These are phyloP conservation scores for Wickerhamomyces bovis DNA, from an alignment of 805 yeast species.

Conservation along the genomic window DNA sequence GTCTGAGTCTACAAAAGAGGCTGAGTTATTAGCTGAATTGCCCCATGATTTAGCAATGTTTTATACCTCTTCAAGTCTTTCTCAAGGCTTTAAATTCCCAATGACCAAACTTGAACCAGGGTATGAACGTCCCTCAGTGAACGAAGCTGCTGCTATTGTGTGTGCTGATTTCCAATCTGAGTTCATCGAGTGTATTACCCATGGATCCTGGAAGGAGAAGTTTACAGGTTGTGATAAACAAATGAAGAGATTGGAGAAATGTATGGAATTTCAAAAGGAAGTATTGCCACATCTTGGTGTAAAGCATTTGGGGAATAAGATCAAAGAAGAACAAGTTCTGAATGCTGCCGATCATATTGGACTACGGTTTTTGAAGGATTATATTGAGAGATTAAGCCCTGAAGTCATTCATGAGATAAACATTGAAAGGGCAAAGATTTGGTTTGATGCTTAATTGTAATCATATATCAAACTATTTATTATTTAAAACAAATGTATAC, in stretches of 20 bases:
- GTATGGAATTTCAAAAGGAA: conserved; percentile 15
- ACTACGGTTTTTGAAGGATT: conserved; percentile 8
- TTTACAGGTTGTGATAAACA: conserved; percentile 13
- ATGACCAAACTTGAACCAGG: background rate
- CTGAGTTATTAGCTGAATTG: conserved; percentile 2
- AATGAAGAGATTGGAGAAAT: conserved; percentile 8
- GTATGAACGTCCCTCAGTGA: background rate
- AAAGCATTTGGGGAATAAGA: conserved; percentile 4
- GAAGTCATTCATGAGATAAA: conserved; percentile 9
- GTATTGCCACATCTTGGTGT: conserved; percentile 13
- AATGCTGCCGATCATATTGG: conserved; percentile 15
- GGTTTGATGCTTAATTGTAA: conserved; percentile 9
- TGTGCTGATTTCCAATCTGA: conserved; percentile 20
- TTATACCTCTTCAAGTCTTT: background rate
- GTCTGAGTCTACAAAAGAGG: background rate
- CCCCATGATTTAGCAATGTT: conserved; percentile 1
- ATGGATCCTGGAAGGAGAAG: conserved; percentile 16
- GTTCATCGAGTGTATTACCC: conserved; percentile 16
- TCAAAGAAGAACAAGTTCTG: conserved; percentile 9
- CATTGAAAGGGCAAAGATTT: conserved; percentile 13
- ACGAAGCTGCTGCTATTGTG: conserved; percentile 7
- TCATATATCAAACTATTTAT: no score
- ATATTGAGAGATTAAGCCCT: conserved; percentile 1
- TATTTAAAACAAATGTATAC: conserved; percentile 4
- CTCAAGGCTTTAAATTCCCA: background rate